Conservation (phyloP, 2,329 filamentous ascomycete genomes). For the Sclerotinia borealis region DNA sequence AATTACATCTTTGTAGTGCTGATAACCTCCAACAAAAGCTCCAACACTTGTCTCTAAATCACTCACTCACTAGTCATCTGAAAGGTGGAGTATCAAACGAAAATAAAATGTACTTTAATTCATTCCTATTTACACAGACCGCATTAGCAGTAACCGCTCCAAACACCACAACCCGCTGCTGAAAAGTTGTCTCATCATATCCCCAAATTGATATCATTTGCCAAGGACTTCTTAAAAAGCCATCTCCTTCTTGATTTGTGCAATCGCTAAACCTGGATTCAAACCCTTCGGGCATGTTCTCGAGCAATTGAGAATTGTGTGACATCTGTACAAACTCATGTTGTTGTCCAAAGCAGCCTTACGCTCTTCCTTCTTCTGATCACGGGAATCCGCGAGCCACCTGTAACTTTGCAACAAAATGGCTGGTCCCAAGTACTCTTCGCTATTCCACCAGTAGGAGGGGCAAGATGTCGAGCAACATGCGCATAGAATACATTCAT, state of each 20-base stretch:
- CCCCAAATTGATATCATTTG: not conserved
- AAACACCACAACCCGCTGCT: conserved; percentile 9
- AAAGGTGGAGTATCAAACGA: not conserved
- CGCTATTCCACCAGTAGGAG: conserved; percentile 99
- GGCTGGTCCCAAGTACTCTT: conserved; percentile 96
- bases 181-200: not conserved
- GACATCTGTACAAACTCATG: conserved; percentile 98
- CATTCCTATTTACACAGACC: conserved; percentile 12
- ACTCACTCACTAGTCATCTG: not conserved
- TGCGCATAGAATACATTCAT: conserved; percentile 98
- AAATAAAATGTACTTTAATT: not conserved
- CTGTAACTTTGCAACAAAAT: conserved; percentile 97
- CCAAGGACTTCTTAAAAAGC: conserved; percentile 39
- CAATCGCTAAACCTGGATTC: conserved; percentile 92
- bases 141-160: conserved; percentile 9
- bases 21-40: no score
- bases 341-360: conserved; percentile 93
- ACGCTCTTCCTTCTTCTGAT: conserved; percentile 81
- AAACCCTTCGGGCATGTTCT: conserved; percentile 96
- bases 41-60: no score
- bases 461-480: conserved; percentile 99
- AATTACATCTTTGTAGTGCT: no score
- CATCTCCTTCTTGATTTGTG: conserved; percentile 98
- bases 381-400: conserved; percentile 92
- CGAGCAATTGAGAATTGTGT: conserved; percentile 99